Evolutionary conservation across 2,329 filamentous ascomycete genomes (phyloP), one percentile per base, ranked within the genome.

Genomic region (Ophiosphaerella herpotricha): DNA sequence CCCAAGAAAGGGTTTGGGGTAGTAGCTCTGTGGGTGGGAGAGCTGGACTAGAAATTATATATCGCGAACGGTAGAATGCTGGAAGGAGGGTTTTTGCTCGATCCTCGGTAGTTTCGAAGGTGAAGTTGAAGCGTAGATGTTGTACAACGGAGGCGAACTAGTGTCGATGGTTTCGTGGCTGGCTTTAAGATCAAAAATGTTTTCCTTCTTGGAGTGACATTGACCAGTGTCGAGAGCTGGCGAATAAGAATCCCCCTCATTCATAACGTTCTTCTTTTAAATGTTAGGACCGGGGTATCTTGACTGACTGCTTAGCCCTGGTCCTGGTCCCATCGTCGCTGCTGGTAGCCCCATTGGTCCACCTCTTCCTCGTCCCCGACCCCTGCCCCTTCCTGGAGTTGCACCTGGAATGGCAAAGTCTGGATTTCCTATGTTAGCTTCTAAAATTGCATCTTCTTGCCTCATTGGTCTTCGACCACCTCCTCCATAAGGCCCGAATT

Each of bases 361-460:
- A 18, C 16, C 57, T 21, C 60, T 54, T 7, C 67, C 70, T 12
- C 71, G 62, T 40, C 68, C 63, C 7, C 70, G 61, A 38, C 71
- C 59, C 34, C 72, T 50, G 2, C 71, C 68, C 33, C 73, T 52
- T 6, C 71, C 69, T 35, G 74, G 37, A n/a, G 29, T 42, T 11
- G 31, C 66, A 5, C 76, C 76, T 5, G 86, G 87, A 24, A 97
- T 72, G 57, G 88, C 82, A 74, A 97, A 97, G 71, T 97, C 91
- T 0, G 92, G 91, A 66, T 96, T 96, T 38, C 80, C 85, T 7
- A 69, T 68, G 26, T 71, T 73, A 12, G 68, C 68, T 63, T 86
- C 85, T 51, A 96, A 78, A 34, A 96, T 76, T 42, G 91, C 80
- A 60, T 95, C 90, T 60, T 87, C 85, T 52, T 83, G 82, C 62